Percentiles rank a stretch among this genome's conserved stretches.
These are phyloP conservation scores for Aphanomyces stellatus DNA, from an alignment of 352 stramenopile genomes.

Conservation along the genomic window DNA sequence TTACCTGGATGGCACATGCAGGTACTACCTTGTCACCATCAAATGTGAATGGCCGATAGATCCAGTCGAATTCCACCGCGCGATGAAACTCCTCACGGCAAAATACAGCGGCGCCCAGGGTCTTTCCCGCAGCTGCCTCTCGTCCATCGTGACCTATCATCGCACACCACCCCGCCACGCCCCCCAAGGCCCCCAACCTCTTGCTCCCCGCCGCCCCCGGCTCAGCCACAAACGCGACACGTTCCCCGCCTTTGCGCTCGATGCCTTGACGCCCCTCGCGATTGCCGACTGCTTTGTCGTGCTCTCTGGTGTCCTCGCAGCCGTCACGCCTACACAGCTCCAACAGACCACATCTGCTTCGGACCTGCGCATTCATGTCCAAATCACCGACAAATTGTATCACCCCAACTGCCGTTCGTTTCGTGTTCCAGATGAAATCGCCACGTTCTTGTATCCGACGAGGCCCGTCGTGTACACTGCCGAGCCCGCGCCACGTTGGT, in stretches of 20 bases:
- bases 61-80: neutral
- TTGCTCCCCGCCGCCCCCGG: constrained; percentile 6
- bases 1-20: constrained; percentile 56
- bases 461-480: constrained; percentile 40
- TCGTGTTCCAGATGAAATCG: constrained; percentile 47
- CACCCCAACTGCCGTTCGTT: neutral
- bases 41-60: neutral
- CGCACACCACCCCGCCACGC: too few relatives aligned
- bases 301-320: constrained; percentile 37
- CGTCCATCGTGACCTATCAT: neutral
- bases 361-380: constrained; percentile 41
- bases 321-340: constrained; percentile 27
- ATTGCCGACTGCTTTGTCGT: constrained; percentile 55
- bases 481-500: constrained; percentile 30
- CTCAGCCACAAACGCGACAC: too few relatives aligned
- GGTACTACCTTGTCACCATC: constrained; percentile 23
- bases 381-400: constrained; percentile 32
- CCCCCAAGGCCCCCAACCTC: neutral
- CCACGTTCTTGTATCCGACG: constrained; percentile 66
- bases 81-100: too few relatives aligned
- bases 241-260: constrained; percentile 5
- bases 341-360: constrained; percentile 29
- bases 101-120: too few relatives aligned
- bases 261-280: constrained; percentile 19
- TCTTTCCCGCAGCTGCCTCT: neutral